phyloP scores from a whole-genome alignment of 176 grass and related monocot species.

The Ensete ventricosum region DNA sequence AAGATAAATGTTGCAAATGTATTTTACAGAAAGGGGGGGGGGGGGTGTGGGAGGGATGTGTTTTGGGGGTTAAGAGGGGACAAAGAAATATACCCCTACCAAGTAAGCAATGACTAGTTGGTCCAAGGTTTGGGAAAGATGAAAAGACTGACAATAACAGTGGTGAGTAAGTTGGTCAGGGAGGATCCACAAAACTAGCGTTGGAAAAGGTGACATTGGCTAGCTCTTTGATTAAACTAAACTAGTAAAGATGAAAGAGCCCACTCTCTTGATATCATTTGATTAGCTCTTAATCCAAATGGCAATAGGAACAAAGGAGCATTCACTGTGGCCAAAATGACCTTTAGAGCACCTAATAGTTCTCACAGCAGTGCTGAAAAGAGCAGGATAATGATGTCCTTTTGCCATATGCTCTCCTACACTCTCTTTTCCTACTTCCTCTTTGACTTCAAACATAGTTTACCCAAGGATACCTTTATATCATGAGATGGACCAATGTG shows the following conservation, averaged over 20 bases:
- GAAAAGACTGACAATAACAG: neutral
- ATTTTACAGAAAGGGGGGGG: no score
- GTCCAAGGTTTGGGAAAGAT: conserved; percentile 7
- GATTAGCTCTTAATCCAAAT: no score
- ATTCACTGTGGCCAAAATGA: neutral
- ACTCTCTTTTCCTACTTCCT: neutral
- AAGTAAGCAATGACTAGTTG: neutral
- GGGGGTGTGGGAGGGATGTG: no score
- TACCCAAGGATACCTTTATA: conserved; percentile 24
- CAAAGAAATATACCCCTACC: neutral
- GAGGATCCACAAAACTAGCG: neutral
- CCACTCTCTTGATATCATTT: no score
- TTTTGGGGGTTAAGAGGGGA: neutral
- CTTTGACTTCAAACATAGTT: conserved; percentile 20
- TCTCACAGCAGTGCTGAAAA: neutral
- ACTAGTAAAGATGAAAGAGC: no score
- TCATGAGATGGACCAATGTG: conserved; percentile 16
- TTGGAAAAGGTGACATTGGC: neutral
- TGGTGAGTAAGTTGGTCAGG: neutral
- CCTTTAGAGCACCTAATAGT: no score
- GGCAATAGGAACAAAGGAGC: neutral
- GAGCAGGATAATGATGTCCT: neutral
- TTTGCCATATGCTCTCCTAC: neutral
- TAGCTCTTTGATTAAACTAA: neutral
- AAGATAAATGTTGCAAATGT: no score